A percentile compares a stretch with the other conserved stretches of the same genome.
Evolutionary conservation across 2,329 filamentous ascomycete genomes (phyloP).

Genomic region (Monosporascus sp.): DNA sequence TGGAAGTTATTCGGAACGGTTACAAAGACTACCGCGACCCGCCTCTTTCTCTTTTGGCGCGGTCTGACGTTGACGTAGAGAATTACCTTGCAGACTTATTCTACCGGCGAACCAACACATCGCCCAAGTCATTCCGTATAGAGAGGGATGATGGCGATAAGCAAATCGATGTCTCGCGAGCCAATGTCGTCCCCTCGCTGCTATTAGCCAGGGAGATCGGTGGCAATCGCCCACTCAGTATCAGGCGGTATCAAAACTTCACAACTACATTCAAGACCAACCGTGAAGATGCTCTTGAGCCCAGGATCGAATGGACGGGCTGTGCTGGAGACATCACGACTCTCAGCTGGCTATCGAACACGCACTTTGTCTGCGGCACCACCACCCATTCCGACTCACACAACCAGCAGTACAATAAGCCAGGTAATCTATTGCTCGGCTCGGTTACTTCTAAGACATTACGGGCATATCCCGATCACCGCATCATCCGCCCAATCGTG

Average conservation of each 20-base stretch:
- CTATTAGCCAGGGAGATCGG: conserved; percentile 45
- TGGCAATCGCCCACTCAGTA: conserved; percentile 38
- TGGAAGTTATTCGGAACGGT: conserved; percentile 10
- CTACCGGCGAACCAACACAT: conserved; percentile 11
- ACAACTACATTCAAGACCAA: conserved; percentile 37
- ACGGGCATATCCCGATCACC: conserved; percentile 50
- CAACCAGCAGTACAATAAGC: conserved; percentile 63
- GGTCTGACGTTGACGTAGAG: conserved; percentile 28
- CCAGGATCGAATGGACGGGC: conserved; percentile 51
- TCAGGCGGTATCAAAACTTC: conserved; percentile 38
- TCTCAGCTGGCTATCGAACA: conserved; percentile 49
- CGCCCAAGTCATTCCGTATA: conserved; percentile 25
- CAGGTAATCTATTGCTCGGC: conserved; percentile 55
- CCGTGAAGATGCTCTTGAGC: conserved; percentile 46
- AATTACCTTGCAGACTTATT: conserved; percentile 34
- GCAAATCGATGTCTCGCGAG: conserved; percentile 21
- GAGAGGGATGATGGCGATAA: conserved; percentile 24
- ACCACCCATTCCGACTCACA: conserved; percentile 57
- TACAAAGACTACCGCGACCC: conserved; percentile 14
- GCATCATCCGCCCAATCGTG: conserved; percentile 49
- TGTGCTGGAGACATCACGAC: conserved; percentile 58
- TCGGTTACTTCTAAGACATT: conserved; percentile 40
- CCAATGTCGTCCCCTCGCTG: conserved; percentile 32
- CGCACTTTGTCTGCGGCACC: conserved; percentile 56
- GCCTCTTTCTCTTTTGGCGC: conserved; percentile 15